phyloP scores from a whole-genome alignment of 768 basidiomycete species.

The Tylopilus plumbeoviolaceoides region DNA sequence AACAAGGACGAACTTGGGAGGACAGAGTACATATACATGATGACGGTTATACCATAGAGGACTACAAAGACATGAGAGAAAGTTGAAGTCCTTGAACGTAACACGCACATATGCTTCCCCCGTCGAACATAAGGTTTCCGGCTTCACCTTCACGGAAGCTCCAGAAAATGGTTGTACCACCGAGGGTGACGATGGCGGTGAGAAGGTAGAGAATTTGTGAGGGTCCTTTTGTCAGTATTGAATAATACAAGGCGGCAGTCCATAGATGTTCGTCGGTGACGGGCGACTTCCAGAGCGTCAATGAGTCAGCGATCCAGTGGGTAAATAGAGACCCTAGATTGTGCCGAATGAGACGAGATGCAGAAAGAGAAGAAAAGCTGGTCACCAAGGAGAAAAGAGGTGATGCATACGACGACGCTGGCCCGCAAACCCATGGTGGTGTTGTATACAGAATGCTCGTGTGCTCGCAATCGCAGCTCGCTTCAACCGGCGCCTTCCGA shows the following conservation, averaged over 20 bases:
- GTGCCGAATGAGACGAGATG: neutral
- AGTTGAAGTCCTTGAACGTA: neutral
- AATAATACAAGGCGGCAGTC: slow-evolving; percentile 80
- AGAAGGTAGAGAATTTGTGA: slow-evolving; percentile 53
- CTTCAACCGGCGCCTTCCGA: slow-evolving; percentile 14
- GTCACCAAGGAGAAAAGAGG: slow-evolving; percentile 77
- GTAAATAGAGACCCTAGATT: slow-evolving; percentile 71
- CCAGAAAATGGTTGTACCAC: slow-evolving; percentile 68
- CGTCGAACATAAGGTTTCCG: slow-evolving; percentile 88
- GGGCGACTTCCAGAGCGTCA: slow-evolving; percentile 86
- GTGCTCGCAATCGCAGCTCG: neutral
- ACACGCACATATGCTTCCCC: slow-evolving; percentile 77
- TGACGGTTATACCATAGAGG: slow-evolving; percentile 66
- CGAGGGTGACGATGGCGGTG: slow-evolving; percentile 51
- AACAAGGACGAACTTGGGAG: slow-evolving; percentile 60
- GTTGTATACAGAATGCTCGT: slow-evolving; percentile 2
- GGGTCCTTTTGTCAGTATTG: slow-evolving; percentile 68
- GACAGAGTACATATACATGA: slow-evolving; percentile 73
- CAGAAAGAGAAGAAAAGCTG: neutral
- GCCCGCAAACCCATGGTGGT: slow-evolving; percentile 65
- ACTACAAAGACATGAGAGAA: slow-evolving; percentile 42
- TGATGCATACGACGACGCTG: slow-evolving; percentile 69
- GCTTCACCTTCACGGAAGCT: slow-evolving; percentile 74
- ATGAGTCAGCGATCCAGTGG: slow-evolving; percentile 91
- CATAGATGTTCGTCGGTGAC: slow-evolving; percentile 81